Conservation (phyloP, 352 stramenopile species). For the Phytophthora sp. region DNA sequence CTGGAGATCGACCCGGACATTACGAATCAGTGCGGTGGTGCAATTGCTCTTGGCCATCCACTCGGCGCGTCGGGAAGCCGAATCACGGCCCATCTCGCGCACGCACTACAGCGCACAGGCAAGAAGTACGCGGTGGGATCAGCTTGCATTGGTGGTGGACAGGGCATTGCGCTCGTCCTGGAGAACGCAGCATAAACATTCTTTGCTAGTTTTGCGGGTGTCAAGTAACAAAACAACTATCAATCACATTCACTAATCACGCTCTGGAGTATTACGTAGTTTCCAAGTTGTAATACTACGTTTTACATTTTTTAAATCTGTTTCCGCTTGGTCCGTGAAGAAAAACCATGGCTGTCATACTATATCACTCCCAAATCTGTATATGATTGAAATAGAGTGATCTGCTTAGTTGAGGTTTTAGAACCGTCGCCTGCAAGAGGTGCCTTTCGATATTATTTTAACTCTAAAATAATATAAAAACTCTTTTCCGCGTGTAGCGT, state of each 20-base stretch:
- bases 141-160: slow-evolving; percentile 98
- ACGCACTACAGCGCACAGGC: slow-evolving; percentile 82
- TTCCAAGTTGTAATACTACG: too few relatives aligned
- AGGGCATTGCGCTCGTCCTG: slow-evolving; percentile 97
- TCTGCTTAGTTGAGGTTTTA: too few relatives aligned
- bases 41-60: slow-evolving; percentile 97
- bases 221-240: not conserved
- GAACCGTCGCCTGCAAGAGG: too few relatives aligned
- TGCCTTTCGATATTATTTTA: too few relatives aligned
- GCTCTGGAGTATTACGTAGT: too few relatives aligned
- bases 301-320: too few relatives aligned
- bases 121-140: slow-evolving; percentile 96
- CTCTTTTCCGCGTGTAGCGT: too few relatives aligned
- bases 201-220: not conserved
- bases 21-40: slow-evolving; percentile 95
- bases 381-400: too few relatives aligned
- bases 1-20: slow-evolving; percentile 95
- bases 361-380: too few relatives aligned
- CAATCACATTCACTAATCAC: not conserved
- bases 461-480: too few relatives aligned
- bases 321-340: too few relatives aligned
- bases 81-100: slow-evolving; percentile 92
- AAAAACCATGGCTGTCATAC: too few relatives aligned
- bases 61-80: slow-evolving; percentile 94
- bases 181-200: slow-evolving; percentile 89